These are phyloP conservation scores for Lasiodiplodia hormozganensis DNA, from an alignment of 2,329 filamentous ascomycete genomes.

Conservation along the genomic window DNA sequence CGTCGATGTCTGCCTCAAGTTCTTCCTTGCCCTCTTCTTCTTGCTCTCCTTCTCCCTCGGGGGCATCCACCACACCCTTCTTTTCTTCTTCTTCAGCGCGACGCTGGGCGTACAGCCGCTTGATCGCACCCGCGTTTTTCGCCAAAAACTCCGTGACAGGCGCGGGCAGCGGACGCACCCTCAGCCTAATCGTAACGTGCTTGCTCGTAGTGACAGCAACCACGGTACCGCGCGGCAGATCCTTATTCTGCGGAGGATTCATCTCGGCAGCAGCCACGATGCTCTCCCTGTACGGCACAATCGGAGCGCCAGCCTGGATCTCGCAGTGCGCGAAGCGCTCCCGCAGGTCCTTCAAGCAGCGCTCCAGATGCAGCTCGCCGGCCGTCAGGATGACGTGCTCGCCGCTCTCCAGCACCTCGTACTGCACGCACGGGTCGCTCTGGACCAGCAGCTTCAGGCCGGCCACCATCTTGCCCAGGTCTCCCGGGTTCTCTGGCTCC, in stretches of 20 bases:
- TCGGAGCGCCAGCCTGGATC: slow-evolving; percentile 90
- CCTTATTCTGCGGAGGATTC: slow-evolving; percentile 84
- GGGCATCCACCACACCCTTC: slow-evolving; percentile 45
- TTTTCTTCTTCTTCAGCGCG: slow-evolving; percentile 57
- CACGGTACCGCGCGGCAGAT: slow-evolving; percentile 83
- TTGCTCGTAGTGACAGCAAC: slow-evolving; percentile 81
- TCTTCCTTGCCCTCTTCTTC: slow-evolving; percentile 53
- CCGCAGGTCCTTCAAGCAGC: slow-evolving; percentile 89
- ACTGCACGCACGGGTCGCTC: slow-evolving; percentile 94
- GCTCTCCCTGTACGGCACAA: slow-evolving; percentile 94
- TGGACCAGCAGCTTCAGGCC: slow-evolving; percentile 88
- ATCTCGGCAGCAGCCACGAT: slow-evolving; percentile 90
- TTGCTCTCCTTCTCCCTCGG: slow-evolving; percentile 44
- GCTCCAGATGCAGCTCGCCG: slow-evolving; percentile 90
- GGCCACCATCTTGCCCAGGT: slow-evolving; percentile 93
- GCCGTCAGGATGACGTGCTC: slow-evolving; percentile 96
- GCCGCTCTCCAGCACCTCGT: slow-evolving; percentile 89
- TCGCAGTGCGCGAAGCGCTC: slow-evolving; percentile 94
- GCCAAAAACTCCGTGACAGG: slow-evolving; percentile 84
- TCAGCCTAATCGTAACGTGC: slow-evolving; percentile 77
- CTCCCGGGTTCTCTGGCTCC: slow-evolving; percentile 88
- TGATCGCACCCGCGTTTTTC: slow-evolving; percentile 81
- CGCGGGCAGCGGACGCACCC: slow-evolving; percentile 78
- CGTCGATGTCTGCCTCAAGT: slow-evolving; percentile 55
- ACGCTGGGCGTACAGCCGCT: slow-evolving; percentile 76